phyloP scores from a whole-genome alignment of 2,329 filamentous ascomycete genomes.

The Ophiocordyceps camponoti-floridani region DNA sequence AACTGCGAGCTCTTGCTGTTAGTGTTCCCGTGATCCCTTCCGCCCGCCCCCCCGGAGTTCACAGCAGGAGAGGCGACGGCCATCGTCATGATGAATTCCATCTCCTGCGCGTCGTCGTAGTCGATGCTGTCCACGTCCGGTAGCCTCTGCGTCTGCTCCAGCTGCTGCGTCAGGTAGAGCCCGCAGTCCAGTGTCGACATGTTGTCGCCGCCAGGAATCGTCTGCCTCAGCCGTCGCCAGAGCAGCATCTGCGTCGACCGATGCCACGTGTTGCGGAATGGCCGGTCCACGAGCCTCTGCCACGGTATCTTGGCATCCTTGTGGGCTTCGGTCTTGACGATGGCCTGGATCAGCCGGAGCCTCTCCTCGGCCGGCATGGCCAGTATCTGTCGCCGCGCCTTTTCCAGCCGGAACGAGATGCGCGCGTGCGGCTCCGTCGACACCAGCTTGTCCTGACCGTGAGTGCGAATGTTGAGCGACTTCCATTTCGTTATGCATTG shows the following conservation, averaged over 20 bases:
- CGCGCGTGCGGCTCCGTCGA: slow-evolving; percentile 13
- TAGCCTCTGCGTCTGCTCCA: slow-evolving; percentile 14
- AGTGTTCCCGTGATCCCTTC: not conserved
- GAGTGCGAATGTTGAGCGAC: slow-evolving; percentile 17
- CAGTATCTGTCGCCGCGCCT: slow-evolving; percentile 21
- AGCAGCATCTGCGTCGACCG: slow-evolving; percentile 18
- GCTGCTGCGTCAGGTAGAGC: slow-evolving; percentile 15
- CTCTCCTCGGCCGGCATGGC: slow-evolving; percentile 26
- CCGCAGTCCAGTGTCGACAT: slow-evolving; percentile 17
- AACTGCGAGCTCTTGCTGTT: slow-evolving; percentile 11
- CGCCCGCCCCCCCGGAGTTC: not conserved
- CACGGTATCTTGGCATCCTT: slow-evolving; percentile 31
- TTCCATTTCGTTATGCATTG: slow-evolving; percentile 56
- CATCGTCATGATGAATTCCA: slow-evolving; percentile 10
- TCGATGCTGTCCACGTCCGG: slow-evolving; percentile 13
- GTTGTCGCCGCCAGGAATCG: slow-evolving; percentile 12
- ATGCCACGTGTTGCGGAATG: slow-evolving; percentile 20
- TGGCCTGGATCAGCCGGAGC: slow-evolving; percentile 22
- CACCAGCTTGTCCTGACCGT: slow-evolving; percentile 14
- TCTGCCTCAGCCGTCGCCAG: slow-evolving; percentile 19
- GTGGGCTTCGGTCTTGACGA: slow-evolving; percentile 20
- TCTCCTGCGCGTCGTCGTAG: slow-evolving; percentile 15
- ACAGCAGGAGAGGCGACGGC: slow-evolving; percentile 1
- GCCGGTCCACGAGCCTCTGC: slow-evolving; percentile 22
- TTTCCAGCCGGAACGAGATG: slow-evolving; percentile 23